A percentile compares a stretch with the other conserved stretches of the same genome.
phyloP scores from a whole-genome alignment of 1,139 yeast genomes.

The Candida anutae region DNA sequence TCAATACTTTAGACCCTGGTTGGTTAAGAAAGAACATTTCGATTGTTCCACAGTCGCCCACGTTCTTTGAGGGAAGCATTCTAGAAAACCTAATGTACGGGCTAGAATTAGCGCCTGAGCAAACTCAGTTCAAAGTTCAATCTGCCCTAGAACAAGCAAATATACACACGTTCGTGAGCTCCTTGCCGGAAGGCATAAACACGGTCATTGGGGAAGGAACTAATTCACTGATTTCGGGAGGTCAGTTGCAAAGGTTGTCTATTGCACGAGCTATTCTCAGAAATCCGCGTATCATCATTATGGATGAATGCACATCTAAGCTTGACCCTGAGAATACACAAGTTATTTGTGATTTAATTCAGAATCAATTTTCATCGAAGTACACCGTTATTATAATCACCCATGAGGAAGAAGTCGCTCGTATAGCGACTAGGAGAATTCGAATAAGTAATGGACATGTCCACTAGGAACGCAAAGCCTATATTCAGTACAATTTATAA shows the following conservation, averaged over 20 bases:
- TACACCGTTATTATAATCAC: slow-evolving; percentile 47
- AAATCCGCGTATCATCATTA: slow-evolving; percentile 51
- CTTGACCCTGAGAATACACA: slow-evolving; percentile 52
- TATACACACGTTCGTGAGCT: slow-evolving; percentile 41
- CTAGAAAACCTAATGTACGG: slow-evolving; percentile 65
- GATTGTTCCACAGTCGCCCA: slow-evolving; percentile 62
- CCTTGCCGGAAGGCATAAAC: slow-evolving; percentile 49
- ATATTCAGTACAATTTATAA: neutral
- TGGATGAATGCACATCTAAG: slow-evolving; percentile 81
- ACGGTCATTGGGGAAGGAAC: slow-evolving; percentile 47
- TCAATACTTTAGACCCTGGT: slow-evolving; percentile 36
- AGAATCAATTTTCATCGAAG: slow-evolving; percentile 20
- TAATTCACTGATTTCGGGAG: slow-evolving; percentile 57
- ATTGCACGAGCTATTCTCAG: slow-evolving; percentile 68
- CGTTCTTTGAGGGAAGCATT: slow-evolving; percentile 59
- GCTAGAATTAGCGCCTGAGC: slow-evolving; percentile 14
- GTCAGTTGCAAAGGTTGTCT: slow-evolving; percentile 72
- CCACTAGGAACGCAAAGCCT: slow-evolving; percentile 2
- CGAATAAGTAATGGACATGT: slow-evolving; percentile 39
- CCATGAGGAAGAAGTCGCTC: slow-evolving; percentile 54
- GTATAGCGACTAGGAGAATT: slow-evolving; percentile 33
- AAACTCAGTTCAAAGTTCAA: slow-evolving; percentile 28
- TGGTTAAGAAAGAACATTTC: slow-evolving; percentile 49
- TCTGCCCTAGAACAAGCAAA: slow-evolving; percentile 39
- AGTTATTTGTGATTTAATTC: slow-evolving; percentile 34